Evolutionary conservation across 1,139 yeast species (phyloP), one percentile per base, ranked within the genome.

Genomic region (Saccharomyces hybrid): DNA sequence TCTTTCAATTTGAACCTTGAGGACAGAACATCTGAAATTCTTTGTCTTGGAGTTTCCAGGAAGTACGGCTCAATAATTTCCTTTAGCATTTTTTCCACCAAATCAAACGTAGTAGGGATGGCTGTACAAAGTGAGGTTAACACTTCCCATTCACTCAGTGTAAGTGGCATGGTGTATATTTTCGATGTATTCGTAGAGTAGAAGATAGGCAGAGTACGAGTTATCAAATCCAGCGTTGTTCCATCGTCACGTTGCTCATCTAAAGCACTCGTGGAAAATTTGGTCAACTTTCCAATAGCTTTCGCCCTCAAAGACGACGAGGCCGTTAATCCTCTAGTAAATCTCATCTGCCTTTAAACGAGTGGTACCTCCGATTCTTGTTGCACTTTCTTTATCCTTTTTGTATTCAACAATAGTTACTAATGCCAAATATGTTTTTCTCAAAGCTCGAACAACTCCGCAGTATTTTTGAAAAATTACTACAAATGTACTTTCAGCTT

Each of bases 101-200:
- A 84, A 5, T 65, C 67, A 20, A 70, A 64, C 51, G 75, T 74
- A 56, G 73, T 65, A 9, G 81, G 75, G 41, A 64, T 65, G 2
- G 69, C 59, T 7, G 84, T 76, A 20, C 88, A 81, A 28, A 89
- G 71, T 0, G 96, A 88, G 51, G 83, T 64, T 55, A 90, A 71
- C 5, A 85, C 82, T 64, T 90, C 96, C 64, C 83, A 78, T 66
- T 89, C 96, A 52, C 79, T 79, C 38, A 74, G 66, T 1, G 78
- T 68, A 52, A 82, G 73, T 1, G 82, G 79, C 16, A 76, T 74
- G 9, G 69, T 62, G 38, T 64, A 65, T n/a, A 67, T 49, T 51
- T 65, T 64, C 1, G 67, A 55, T 2, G 59, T 55, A 46, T 63
- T 56, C 2, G 64, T 57, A 2, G 69, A 61, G 52, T 65, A 65